Evolutionary conservation across 441 rosid species (phyloP).

Genomic region (Erodium chrysanthum): DNA sequence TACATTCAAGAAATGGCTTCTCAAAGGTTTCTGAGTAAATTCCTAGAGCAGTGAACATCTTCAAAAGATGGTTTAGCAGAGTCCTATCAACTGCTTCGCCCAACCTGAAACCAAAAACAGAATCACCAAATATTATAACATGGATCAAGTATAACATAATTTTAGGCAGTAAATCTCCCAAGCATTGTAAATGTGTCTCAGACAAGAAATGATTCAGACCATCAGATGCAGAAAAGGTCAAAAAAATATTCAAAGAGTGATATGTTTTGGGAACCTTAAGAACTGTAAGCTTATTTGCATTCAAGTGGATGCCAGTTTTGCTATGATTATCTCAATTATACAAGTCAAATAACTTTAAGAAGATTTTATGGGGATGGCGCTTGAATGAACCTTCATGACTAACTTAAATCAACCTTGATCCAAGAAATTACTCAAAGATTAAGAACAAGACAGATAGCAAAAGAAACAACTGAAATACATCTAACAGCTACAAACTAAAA

Average conservation of each 20-base stretch:
- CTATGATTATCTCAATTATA: not conserved
- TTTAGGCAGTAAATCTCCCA: not conserved
- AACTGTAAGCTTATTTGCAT: not conserved
- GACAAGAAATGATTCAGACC: not conserved
- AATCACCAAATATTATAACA: slow-evolving; percentile 13
- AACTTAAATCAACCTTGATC: not conserved
- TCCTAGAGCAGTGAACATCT: slow-evolving; percentile 97
- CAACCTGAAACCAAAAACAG: slow-evolving; percentile 38
- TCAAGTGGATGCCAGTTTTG: not conserved
- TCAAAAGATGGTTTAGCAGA: slow-evolving; percentile 78
- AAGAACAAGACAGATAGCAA: not conserved
- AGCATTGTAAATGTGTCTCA: not conserved
- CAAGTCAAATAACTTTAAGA: not conserved
- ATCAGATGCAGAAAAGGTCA: not conserved
- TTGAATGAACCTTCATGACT: not conserved
- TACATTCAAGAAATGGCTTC: slow-evolving; percentile 80
- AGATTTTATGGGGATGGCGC: not conserved
- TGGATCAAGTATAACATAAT: not conserved
- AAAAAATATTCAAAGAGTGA: not conserved
- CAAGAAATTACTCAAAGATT: not conserved
- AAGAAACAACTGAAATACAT: not conserved
- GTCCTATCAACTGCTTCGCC: slow-evolving; percentile 91
- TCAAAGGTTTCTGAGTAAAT: slow-evolving; percentile 91
- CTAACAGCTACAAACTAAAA: not conserved
- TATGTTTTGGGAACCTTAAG: not conserved